phyloP scores from a whole-genome alignment of 768 basidiomycete genomes.

The Lactarius pseudohatsudake region DNA sequence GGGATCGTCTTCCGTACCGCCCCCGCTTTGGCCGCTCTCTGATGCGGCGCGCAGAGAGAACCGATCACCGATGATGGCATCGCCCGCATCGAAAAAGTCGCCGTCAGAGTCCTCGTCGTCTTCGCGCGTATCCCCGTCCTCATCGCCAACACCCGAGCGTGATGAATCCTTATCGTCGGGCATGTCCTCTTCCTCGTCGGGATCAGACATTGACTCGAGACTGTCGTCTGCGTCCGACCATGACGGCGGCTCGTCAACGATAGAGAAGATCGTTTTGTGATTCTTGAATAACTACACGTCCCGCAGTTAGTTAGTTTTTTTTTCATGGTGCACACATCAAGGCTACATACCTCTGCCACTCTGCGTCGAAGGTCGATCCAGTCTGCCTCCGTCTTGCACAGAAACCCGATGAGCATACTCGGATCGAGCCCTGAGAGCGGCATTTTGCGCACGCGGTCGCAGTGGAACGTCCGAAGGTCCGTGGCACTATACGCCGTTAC shows the following conservation, averaged over 20 bases:
- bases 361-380: conserved; percentile 79
- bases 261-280: conserved; percentile 72
- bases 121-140: conserved; percentile 31
- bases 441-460: conserved; percentile 97
- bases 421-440: conserved; percentile 87
- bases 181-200: conserved; percentile 61
- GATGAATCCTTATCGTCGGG: conserved; percentile 43
- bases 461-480: conserved; percentile 90
- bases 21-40: conserved; percentile 48
- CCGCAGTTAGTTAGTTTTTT: background rate
- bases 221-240: conserved; percentile 81
- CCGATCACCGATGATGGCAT: conserved; percentile 40
- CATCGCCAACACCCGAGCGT: conserved; percentile 7
- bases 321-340: conserved; percentile 17
- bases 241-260: conserved; percentile 83
- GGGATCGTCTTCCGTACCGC: conserved; percentile 70
- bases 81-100: conserved; percentile 54
- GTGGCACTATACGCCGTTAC: conserved; percentile 66
- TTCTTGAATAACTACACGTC: conserved; percentile 42
- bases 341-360: conserved; percentile 63
- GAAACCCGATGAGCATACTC: conserved; percentile 94
- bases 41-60: conserved; percentile 41
- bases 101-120: conserved; percentile 42
- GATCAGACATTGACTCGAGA: conserved; percentile 80
- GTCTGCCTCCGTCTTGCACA: conserved; percentile 79